phyloP scores from a whole-genome alignment of 805 yeast genomes.

The Wickerhamomyces hampshirensis region DNA sequence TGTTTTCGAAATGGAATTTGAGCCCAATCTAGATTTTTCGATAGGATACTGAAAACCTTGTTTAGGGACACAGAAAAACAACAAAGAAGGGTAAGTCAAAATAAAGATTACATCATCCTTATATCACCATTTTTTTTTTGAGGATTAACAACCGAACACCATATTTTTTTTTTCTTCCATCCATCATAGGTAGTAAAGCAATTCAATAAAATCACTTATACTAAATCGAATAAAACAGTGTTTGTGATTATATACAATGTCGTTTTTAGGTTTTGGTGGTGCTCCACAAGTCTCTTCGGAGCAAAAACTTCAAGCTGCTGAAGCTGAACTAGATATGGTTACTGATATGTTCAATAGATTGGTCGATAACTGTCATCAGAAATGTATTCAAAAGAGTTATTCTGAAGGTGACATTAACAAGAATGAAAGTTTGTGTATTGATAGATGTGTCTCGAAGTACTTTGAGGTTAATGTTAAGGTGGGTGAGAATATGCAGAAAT shows the following conservation, averaged over 20 bases:
- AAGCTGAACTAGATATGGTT: constrained; percentile 94
- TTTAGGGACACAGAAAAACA: too few relatives aligned
- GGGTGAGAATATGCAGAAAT: constrained; percentile 68
- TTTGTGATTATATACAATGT: constrained; percentile 36
- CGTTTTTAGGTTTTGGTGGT: constrained; percentile 70
- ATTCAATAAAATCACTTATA: neutral
- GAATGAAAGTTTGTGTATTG: constrained; percentile 82
- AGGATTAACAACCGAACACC: neutral
- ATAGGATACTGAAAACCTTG: too few relatives aligned
- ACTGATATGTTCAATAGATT: constrained; percentile 95
- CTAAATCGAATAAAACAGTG: too few relatives aligned
- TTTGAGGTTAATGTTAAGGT: constrained; percentile 93
- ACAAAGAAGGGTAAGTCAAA: too few relatives aligned
- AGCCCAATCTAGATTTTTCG: too few relatives aligned
- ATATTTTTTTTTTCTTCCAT: neutral
- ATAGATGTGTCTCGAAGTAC: constrained; percentile 93
- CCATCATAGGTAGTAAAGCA: neutral
- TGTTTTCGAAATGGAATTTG: too few relatives aligned
- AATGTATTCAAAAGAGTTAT: constrained; percentile 69
- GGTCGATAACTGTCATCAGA: constrained; percentile 82
- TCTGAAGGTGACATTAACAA: constrained; percentile 69
- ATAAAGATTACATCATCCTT: neutral
- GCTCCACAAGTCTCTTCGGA: constrained; percentile 70
- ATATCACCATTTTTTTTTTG: neutral
- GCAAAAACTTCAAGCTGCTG: constrained; percentile 85